phyloP scores from a whole-genome alignment of 2,329 filamentous ascomycete species.

The Hymenoscyphus fructigenus region DNA sequence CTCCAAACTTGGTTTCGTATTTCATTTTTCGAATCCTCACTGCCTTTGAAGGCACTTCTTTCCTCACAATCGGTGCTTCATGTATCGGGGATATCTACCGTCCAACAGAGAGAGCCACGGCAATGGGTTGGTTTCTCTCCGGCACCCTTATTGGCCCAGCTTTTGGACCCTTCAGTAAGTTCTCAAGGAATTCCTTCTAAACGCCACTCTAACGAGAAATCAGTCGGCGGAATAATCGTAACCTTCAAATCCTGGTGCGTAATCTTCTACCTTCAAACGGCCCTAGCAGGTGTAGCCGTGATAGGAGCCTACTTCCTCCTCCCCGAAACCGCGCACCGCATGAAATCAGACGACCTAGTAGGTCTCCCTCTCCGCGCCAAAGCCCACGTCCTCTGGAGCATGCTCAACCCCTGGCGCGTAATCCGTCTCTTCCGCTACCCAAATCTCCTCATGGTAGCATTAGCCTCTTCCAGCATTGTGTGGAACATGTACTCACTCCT shows the following conservation, averaged over 20 bases:
- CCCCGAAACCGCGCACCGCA: slow-evolving; percentile 70
- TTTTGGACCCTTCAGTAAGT: slow-evolving; percentile 58
- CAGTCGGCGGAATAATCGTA: slow-evolving; percentile 67
- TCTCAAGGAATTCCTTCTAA: not conserved
- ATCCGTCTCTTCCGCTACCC: slow-evolving; percentile 65
- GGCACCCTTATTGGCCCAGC: slow-evolving; percentile 72
- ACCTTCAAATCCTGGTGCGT: slow-evolving; percentile 71
- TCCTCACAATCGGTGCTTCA: slow-evolving; percentile 69
- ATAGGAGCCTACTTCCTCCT: slow-evolving; percentile 64
- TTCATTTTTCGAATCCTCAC: slow-evolving; percentile 74
- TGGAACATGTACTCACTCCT: slow-evolving; percentile 75
- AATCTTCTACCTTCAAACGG: slow-evolving; percentile 77
- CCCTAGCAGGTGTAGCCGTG: slow-evolving; percentile 59
- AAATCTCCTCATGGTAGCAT: slow-evolving; percentile 62
- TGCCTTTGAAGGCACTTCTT: slow-evolving; percentile 73
- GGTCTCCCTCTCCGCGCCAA: slow-evolving; percentile 52
- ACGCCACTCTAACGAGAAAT: not conserved
- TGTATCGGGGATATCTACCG: slow-evolving; percentile 68
- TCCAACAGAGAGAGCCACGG: slow-evolving; percentile 68
- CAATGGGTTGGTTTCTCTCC: slow-evolving; percentile 70
- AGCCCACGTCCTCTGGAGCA: slow-evolving; percentile 54
- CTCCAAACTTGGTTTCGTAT: slow-evolving; percentile 69
- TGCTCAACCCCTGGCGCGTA: slow-evolving; percentile 67
- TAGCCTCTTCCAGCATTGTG: slow-evolving; percentile 62
- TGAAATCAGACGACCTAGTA: slow-evolving; percentile 59